Evolutionary conservation across 352 stramenopile species (phyloP).

Genomic region (Pythium brassicae): DNA sequence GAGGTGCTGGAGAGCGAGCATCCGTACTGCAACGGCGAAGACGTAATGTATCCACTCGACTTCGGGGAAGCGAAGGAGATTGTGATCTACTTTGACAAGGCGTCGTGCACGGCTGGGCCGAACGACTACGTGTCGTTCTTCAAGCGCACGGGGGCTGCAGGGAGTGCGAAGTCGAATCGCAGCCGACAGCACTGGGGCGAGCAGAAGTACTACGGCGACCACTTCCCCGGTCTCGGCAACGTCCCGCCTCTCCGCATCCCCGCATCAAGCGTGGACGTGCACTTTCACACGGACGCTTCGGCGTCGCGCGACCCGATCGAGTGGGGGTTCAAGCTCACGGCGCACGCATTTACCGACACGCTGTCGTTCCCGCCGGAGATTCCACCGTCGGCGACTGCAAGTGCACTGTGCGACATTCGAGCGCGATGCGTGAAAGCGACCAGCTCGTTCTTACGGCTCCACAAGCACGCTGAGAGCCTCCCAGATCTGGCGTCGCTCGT

Average conservation of each 20-base stretch:
- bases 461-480: slow-evolving; percentile 10
- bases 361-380: slow-evolving; percentile 48
- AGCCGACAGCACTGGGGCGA: slow-evolving; percentile 54
- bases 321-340: slow-evolving; percentile 82
- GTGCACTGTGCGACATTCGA: slow-evolving; percentile 50
- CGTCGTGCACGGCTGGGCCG: slow-evolving; percentile 53
- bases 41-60: slow-evolving; percentile 54
- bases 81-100: slow-evolving; percentile 76
- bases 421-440: slow-evolving; percentile 59
- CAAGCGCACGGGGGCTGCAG: slow-evolving; percentile 29
- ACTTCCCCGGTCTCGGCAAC: slow-evolving; percentile 61
- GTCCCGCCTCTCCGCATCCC: slow-evolving; percentile 63
- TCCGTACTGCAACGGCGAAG: slow-evolving; percentile 56
- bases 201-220: slow-evolving; percentile 67
- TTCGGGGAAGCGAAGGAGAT: slow-evolving; percentile 73
- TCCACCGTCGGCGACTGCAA: slow-evolving; percentile 32
- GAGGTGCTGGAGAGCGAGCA: slow-evolving; percentile 79
- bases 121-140: slow-evolving; percentile 84
- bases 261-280: slow-evolving; percentile 52
- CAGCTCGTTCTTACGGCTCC: slow-evolving; percentile 20
- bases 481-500: slow-evolving; percentile 21
- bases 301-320: slow-evolving; percentile 33
- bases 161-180: slow-evolving; percentile 6
- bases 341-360: slow-evolving; percentile 57
- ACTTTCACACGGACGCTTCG: slow-evolving; percentile 58